Base-by-base conservation (phyloP, 2,329 filamentous ascomycete genomes). In the Ophiostoma quercus region DNA sequence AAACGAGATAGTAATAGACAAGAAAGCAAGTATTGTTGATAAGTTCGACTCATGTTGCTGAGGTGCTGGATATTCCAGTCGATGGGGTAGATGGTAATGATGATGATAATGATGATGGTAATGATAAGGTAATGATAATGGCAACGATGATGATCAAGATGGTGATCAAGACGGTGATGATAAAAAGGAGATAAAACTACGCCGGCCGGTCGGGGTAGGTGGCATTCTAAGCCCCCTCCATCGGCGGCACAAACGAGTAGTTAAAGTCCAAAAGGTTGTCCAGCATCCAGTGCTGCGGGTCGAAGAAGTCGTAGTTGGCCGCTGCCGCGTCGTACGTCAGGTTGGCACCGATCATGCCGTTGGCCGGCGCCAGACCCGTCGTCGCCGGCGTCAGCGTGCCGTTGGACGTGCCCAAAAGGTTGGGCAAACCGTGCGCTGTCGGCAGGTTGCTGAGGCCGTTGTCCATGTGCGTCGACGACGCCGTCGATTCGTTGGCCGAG, bases 221-320 rank as follows among this genome's bases (percentile, higher is more conserved):
- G 66, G 19, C 29, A 22, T 22, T n/a, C 65, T 71, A 68, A 22
- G 84, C 80, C 72, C 84, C 82, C 72, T 89, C 86, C 51, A 87
- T 77, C 0, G 84, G 82, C 70, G 81, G 80, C 51, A 84, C 82
- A 75, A 86, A 89, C 34, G 70, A 69, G 12, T 90, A 93, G 73
- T 91, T 92, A 77, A 94, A 90, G 77, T 94, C 91, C 71, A 95
- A 83, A 43, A 94, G 83, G 16, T 92, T 92, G 78, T 97, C 94
- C 71, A 97, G 82, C 83, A 96, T 92, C 94, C 94, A 97, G 78
- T 94, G 92, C 75, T 97, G 84, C 0, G 94, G 92, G 79, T 97
- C 93, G 76, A 96, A 97, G 72, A 96, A 92, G 78, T 96, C 92
- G 78, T 93, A 93, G 75, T 87, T 71, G 32, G 71, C 34, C 8